Evolutionary conservation across 192 early-diverging fungal species (phyloP), one percentile per base, ranked within the genome.

Genomic region (Dispira parvispora): DNA sequence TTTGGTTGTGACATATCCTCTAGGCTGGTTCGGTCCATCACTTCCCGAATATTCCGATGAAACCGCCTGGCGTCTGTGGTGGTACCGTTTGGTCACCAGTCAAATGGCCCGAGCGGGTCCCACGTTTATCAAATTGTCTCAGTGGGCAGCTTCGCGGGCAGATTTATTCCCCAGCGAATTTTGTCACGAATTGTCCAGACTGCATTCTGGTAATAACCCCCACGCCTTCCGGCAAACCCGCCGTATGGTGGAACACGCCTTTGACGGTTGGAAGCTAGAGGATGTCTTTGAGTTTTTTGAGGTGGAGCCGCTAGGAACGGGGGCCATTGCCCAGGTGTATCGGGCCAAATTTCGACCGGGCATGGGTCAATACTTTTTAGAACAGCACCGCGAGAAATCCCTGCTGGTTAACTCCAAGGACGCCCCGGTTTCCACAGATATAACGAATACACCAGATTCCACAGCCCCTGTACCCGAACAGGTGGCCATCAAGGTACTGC

Each of bases 111-210:
- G 71, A 21, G 90, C 90, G 12, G 96, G 96, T 0, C 93, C 96
- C 11, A 91, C 96, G 11, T 98, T 96, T 73, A 91, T 94, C 62
- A 98, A 98, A 79, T 67, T 96, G 18, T 84, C 88, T 8, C 96
- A 98, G 79, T 98, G 92, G 88, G 88, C 92, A 0, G 89, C 88
- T 32, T 94, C 92, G 18, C 75, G 96, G 32, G 82, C 84, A 20
- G 96, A 98, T 65, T 69, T 98, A 2, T 90, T 96, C 47, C 85
- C 84, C 4, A 66, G 70, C 1, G 81, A 81, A 67, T 70, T 96
- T 20, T 94, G 92, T 65, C 55, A 63, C 14, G 81, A 82, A 50
- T 78, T 98, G 0, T 80, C 82, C 11, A 82, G 78, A 50, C 75
- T 98, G 13, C 96, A 98, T 52, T 88, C 88, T 47, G 67, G 84